These are phyloP conservation scores for Apiospora pterosperma DNA, from an alignment of 2,329 filamentous ascomycete genomes.

Conservation along the genomic window DNA sequence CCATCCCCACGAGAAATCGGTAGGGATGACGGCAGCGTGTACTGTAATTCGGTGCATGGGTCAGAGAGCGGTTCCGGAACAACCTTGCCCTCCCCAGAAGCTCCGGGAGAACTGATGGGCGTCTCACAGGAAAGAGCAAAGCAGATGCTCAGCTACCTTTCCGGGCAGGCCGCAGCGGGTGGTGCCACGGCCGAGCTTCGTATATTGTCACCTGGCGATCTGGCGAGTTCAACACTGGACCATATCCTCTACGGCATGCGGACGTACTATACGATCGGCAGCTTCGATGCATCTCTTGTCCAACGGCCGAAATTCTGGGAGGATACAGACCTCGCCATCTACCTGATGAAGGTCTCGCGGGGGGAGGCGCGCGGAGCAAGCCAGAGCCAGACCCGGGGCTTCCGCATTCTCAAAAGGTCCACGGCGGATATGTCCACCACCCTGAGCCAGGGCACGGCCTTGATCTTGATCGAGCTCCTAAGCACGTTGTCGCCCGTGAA, in stretches of 20 bases:
- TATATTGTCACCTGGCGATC: not conserved
- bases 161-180: too few species aligned
- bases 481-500: not conserved
- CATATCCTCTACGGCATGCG: not conserved
- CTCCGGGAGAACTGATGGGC: too few species aligned
- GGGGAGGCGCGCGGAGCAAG: not conserved
- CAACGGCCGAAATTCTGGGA: not conserved
- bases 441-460: too few species aligned
- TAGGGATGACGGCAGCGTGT: too few species aligned
- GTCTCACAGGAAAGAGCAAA: too few species aligned
- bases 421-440: not conserved
- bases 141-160: too few species aligned
- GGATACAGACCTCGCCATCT: not conserved
- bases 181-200: too few species aligned
- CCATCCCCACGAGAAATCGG: too few species aligned
- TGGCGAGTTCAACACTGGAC: not conserved
- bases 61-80: too few species aligned
- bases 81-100: too few species aligned
- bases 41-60: too few species aligned
- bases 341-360: not conserved
- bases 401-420: not conserved
- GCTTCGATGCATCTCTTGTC: not conserved
- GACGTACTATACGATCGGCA: not conserved
- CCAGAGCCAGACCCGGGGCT: not conserved
- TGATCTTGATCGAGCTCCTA: not conserved